phyloP scores from a whole-genome alignment of 768 basidiomycete species.

The Holtermanniella nyarrowii region DNA sequence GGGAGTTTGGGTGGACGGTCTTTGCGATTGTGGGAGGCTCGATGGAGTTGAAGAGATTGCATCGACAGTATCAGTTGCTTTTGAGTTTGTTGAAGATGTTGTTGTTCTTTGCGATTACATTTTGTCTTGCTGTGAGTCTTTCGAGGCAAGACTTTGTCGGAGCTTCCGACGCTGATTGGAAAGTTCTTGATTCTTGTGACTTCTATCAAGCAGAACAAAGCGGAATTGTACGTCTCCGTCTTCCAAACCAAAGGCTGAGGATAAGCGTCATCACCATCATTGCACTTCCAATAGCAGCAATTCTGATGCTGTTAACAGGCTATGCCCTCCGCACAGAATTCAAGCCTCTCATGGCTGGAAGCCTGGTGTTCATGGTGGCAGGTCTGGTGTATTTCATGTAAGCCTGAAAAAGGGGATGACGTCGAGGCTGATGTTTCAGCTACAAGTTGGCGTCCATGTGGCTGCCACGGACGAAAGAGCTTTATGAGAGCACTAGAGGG shows the following conservation, averaged over 20 bases:
- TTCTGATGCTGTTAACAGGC: constrained; percentile 19
- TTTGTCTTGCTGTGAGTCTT: constrained; percentile 28
- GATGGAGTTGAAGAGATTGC: constrained; percentile 21
- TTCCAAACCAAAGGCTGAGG: not conserved
- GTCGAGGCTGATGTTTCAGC: constrained; percentile 3
- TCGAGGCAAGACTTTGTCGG: too few relatives aligned
- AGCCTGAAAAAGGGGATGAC: not conserved
- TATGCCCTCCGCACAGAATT: constrained; percentile 27
- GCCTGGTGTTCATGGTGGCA: constrained; percentile 17
- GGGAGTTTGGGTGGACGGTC: constrained; percentile 26
- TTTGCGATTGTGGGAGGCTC: constrained; percentile 27
- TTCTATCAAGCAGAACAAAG: constrained; percentile 8
- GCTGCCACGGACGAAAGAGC: constrained; percentile 11
- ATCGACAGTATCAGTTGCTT: constrained; percentile 25
- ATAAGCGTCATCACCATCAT: constrained; percentile 25
- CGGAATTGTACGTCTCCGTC: constrained; percentile 20
- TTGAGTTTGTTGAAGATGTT: constrained; percentile 24
- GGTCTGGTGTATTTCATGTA: constrained; percentile 31
- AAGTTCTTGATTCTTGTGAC: constrained; percentile 25
- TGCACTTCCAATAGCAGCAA: constrained; percentile 16
- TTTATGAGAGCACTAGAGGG: constrained; percentile 26
- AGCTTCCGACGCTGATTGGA: constrained; percentile 1
- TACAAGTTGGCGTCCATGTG: constrained; percentile 32
- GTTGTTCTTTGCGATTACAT: constrained; percentile 24
- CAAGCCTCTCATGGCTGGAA: constrained; percentile 18